phyloP scores from a whole-genome alignment of 352 stramenopile species.

The Phytophthora pini region DNA sequence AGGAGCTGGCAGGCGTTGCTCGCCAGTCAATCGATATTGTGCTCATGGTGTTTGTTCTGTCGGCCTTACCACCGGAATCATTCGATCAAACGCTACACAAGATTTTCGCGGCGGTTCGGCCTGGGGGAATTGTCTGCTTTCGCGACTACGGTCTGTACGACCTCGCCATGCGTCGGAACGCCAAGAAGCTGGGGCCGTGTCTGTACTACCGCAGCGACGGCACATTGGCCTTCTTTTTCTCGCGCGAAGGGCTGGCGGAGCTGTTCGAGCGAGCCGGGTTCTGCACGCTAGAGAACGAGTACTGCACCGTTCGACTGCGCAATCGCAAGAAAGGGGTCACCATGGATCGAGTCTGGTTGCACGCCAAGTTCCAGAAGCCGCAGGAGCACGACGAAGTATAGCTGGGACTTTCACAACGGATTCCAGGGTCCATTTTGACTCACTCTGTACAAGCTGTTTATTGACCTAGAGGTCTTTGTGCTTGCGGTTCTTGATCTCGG shows the following conservation, averaged over 20 bases:
- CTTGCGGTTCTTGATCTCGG: no score
- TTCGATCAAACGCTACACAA: constrained; percentile 63
- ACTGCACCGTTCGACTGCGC: constrained; percentile 74
- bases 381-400: constrained; percentile 4
- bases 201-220: constrained; percentile 83
- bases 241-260: constrained; percentile 51
- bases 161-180: constrained; percentile 84
- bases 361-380: constrained; percentile 73
- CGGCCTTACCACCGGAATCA: constrained; percentile 65
- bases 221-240: constrained; percentile 86
- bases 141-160: constrained; percentile 90
- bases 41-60: constrained; percentile 88
- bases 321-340: constrained; percentile 75
- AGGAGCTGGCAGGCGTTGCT: constrained; percentile 50
- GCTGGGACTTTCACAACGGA: not conserved
- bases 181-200: constrained; percentile 60
- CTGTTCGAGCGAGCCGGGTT: constrained; percentile 63
- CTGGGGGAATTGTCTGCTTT: constrained; percentile 83
- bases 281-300: constrained; percentile 66
- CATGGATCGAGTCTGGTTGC: constrained; percentile 86
- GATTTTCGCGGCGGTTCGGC: constrained; percentile 56
- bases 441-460: not conserved
- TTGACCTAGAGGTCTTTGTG: no score
- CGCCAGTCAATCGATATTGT: constrained; percentile 71
- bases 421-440: no score